Percentiles rank a stretch among this genome's conserved stretches.
These are phyloP conservation scores for Pseudocohnilembus persalinus DNA, from an alignment of 169 alveolate genomes.

Conservation along the genomic window DNA sequence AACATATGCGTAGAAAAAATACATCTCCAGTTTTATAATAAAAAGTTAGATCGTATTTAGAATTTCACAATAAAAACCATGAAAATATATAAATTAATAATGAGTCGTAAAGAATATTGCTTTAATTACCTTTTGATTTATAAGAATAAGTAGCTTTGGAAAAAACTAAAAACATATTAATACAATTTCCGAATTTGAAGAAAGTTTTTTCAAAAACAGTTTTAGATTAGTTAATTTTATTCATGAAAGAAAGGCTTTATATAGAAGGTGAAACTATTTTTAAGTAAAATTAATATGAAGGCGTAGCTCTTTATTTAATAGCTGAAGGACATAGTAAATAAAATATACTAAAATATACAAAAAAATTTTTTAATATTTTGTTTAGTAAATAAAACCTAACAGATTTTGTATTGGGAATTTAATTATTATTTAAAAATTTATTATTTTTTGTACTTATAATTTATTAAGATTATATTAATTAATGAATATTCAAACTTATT, in stretches of 20 bases:
- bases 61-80: background rate
- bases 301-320: background rate
- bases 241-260: background rate
- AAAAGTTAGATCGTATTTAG: background rate
- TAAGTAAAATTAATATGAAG: background rate
- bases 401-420: too few relatives aligned
- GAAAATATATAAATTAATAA: background rate
- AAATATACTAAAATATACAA: too few relatives aligned
- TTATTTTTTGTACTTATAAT: too few relatives aligned
- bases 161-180: too few relatives aligned
- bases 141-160: background rate
- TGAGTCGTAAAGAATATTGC: background rate
- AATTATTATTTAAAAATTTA: too few relatives aligned
- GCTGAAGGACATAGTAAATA: background rate
- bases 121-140: background rate
- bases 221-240: background rate
- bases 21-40: background rate
- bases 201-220: background rate
- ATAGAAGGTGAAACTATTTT: background rate
- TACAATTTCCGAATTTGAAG: background rate
- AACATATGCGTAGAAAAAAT: background rate
- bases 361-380: too few relatives aligned
- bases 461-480: too few relatives aligned
- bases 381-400: too few relatives aligned
- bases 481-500: too few relatives aligned